Evolutionary conservation across 768 basidiomycete genomes (phyloP), one percentile per base, ranked within the genome.

Genomic region (Filobasidium wieringae): DNA sequence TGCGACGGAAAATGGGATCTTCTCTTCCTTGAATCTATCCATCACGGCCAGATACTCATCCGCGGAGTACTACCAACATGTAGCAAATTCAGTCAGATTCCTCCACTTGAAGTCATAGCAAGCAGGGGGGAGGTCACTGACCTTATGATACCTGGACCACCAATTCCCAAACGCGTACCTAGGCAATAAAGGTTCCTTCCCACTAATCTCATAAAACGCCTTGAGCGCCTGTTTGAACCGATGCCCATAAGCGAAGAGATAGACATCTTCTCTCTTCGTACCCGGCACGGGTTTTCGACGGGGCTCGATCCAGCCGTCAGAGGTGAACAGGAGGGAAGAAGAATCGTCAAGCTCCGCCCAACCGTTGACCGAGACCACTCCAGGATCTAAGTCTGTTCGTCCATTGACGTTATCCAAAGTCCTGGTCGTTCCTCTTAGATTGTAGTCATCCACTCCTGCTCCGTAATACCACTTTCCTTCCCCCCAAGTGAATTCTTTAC

Each of bases 111-210:
- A 47, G n/a, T 27, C 24, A n/a, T 29, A 7, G 12, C 12, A 12
- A 29, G 6, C 9, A 27, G 29, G 34, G 57, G 56, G 43, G 7
- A 9, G 9, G 41, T n/a, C n/a, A n/a, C 41, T 43, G 8, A 43
- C 41, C 8, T 43, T 9, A 60, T 63, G 64, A 34, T 64, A 66
- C 57, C 64, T 30, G 1, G 61, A 63, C 66, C 66, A 66, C 66
- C 66, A 66, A 40, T 66, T 66, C 1, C 66, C 66, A 14, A 66
- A 47, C 15, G 64, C 45, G 61, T 63, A 66, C 37, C 66, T 32
- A 7, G 66, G 66, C 11, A 66, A 31, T 9, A 64, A 24, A 19
- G 63, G 63, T 30, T 32, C 45, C 15, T 56, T 32, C 24, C 66
- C 66, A n/a, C 59, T 60, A 29, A 66, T 36, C 1, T 54, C 45